Evolutionary conservation across 2,329 filamentous ascomycete genomes (phyloP), one percentile per base, ranked within the genome.

Genomic region (Colletotrichum spinosum): DNA sequence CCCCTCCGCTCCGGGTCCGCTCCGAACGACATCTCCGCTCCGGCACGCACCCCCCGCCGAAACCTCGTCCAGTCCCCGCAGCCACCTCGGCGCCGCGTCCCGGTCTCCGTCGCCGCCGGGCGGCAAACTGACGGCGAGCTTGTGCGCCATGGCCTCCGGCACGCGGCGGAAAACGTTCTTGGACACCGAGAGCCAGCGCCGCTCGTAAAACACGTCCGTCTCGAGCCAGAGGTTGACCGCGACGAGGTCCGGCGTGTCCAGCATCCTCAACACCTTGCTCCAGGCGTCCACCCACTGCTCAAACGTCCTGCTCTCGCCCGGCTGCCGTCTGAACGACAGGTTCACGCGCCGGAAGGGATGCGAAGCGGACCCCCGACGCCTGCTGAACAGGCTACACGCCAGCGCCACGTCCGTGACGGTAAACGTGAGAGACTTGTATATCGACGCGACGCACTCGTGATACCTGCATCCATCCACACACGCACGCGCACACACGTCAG

Each of bases 131-230:
- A 65, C 58, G 57, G 62, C 62, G 46, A 49, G 46, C 34, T 62
- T 65, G 62, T 65, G 57, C 52, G 52, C 39, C 62, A 65, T 57
- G 15, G 52, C 46, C 37, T 62, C 52, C 39, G 62, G 52, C 8
- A 65, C 44, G 13, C 58, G 62, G 35, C 62, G 37, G 62, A 56
- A 37, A 25, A 65, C 57, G 52, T 65, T 65, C 34, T 39, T 33
- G 39, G 52, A n/a, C 13, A 56, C 52, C 17, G 62, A 65, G 4
- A 65, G 48, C 62, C 62, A 65, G n/a, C 51, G 41, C 52, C 62
- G 51, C 35, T 65, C 62, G 52, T 65, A 61, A 48, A 44, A 65
- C 3, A 56, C 17, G 34, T 65, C 62, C 41, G 57, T 65, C n/a
- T 65, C 62, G 3, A 65, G 52, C 57, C 62, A 65, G 46, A 62